Conservation (phyloP, 2,329 filamentous ascomycete genomes). For the Penicillium sp. region DNA sequence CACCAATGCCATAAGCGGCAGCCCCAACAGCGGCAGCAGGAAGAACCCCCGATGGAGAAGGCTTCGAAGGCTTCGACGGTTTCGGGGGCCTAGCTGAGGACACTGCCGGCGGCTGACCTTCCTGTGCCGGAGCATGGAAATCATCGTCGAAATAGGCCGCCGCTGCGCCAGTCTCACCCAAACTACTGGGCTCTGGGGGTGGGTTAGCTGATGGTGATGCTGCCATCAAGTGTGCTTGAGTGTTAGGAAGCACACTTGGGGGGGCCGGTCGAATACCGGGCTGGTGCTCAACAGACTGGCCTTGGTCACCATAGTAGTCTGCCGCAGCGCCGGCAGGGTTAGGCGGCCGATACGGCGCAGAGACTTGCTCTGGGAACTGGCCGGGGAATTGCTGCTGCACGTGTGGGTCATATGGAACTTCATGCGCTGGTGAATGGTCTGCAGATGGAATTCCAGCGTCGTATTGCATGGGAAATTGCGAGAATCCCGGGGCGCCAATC, state of each 20-base stretch:
- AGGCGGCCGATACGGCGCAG: slow-evolving; percentile 49
- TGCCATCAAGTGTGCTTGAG: slow-evolving; percentile 57
- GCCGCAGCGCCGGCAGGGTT: slow-evolving; percentile 56
- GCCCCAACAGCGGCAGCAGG: slow-evolving; percentile 30
- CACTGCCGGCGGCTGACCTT: slow-evolving; percentile 15
- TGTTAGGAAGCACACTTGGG: slow-evolving; percentile 55
- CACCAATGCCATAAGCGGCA: slow-evolving; percentile 47
- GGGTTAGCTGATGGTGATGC: slow-evolving; percentile 54
- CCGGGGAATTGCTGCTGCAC: slow-evolving; percentile 60
- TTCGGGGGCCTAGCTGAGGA: slow-evolving; percentile 27
- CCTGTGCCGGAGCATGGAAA: slow-evolving; percentile 16
- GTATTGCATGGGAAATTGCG: slow-evolving; percentile 38
- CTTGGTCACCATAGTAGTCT: slow-evolving; percentile 64
- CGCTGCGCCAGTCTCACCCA: slow-evolving; percentile 50
- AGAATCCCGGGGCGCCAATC: slow-evolving; percentile 33
- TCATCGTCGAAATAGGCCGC: slow-evolving; percentile 54
- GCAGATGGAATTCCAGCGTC: slow-evolving; percentile 23
- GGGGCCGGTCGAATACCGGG: slow-evolving; percentile 58
- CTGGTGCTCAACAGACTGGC: slow-evolving; percentile 59
- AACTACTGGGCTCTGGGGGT: slow-evolving; percentile 58
- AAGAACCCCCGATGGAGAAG: slow-evolving; percentile 34
- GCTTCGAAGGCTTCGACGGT: slow-evolving; percentile 29
- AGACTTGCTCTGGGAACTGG: slow-evolving; percentile 51
- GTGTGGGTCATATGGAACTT: slow-evolving; percentile 46
- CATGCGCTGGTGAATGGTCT: slow-evolving; percentile 24